A percentile compares a stretch with the other conserved stretches of the same genome.
These are phyloP conservation scores for Durotheca rogersii DNA, from an alignment of 495 filamentous ascomycete genomes.

Conservation along the genomic window DNA sequence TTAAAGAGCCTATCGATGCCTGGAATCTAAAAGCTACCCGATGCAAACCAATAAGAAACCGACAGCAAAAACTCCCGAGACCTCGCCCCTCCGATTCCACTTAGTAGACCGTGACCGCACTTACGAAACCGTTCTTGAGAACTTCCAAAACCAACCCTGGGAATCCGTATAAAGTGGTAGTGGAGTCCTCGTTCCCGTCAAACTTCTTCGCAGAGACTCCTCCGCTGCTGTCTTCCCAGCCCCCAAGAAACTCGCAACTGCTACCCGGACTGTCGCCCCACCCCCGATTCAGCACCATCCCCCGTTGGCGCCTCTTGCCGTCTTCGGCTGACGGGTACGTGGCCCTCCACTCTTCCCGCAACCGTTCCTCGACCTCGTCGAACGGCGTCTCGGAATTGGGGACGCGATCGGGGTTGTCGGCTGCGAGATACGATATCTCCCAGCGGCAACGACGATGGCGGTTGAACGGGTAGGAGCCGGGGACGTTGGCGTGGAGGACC, in stretches of 20 bases:
- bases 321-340: constrained; percentile 63
- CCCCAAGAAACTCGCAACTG: constrained; percentile 83
- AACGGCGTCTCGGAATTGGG: constrained; percentile 79
- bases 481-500: constrained; percentile 88
- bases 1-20: no score
- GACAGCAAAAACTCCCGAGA: constrained; percentile 3
- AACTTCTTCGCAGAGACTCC: constrained; percentile 44
- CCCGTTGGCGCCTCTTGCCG: constrained; percentile 63
- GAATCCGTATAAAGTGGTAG: constrained; percentile 89
- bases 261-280: constrained; percentile 91
- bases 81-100: no score
- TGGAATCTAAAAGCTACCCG: neutral
- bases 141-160: constrained; percentile 95
- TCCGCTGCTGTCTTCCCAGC: constrained; percentile 75
- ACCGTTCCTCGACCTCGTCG: constrained; percentile 61
- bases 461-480: constrained; percentile 95
- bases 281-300: constrained; percentile 86
- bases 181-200: constrained; percentile 63
- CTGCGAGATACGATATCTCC: constrained; percentile 64
- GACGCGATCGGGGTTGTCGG: constrained; percentile 24
- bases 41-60: constrained; percentile 1
- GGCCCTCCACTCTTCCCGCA: constrained; percentile 70
- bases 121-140: constrained; percentile 86
- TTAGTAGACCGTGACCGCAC: constrained; percentile 83
- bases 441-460: constrained; percentile 87